phyloP scores from a whole-genome alignment of 1,284 basidiomycete species.

The Bjerkandera adusta region DNA sequence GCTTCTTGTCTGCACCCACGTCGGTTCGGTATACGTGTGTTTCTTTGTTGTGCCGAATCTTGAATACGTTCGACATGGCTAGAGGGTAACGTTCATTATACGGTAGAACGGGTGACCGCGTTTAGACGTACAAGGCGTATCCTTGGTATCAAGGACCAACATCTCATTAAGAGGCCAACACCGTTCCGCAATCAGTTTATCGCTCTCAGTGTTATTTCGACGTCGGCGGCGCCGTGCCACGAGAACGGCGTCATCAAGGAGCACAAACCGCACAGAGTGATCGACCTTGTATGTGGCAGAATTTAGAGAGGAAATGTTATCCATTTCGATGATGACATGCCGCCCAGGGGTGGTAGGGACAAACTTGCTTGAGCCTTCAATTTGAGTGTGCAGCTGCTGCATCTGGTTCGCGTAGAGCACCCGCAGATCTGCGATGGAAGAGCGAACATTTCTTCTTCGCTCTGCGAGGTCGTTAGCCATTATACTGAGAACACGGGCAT shows the following conservation, averaged over 20 bases:
- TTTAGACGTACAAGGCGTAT: constrained; percentile 71
- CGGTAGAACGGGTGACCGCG: background rate
- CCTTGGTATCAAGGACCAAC: constrained; percentile 93
- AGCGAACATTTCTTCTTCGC: constrained; percentile 71
- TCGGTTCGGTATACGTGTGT: constrained; percentile 92
- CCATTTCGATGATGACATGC: constrained; percentile 87
- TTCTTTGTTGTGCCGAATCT: constrained; percentile 92
- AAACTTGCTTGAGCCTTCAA: constrained; percentile 97
- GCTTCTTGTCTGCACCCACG: constrained; percentile 80
- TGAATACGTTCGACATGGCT: constrained; percentile 96
- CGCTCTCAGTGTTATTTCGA: constrained; percentile 42
- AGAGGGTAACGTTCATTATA: background rate
- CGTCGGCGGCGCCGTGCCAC: constrained; percentile 70
- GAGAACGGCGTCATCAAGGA: constrained; percentile 90
- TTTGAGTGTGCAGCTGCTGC: constrained; percentile 85
- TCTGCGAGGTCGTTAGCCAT: constrained; percentile 32
- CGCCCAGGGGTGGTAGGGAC: constrained; percentile 87
- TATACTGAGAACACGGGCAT: background rate
- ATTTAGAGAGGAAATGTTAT: constrained; percentile 84
- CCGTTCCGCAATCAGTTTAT: constrained; percentile 85
- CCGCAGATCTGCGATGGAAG: constrained; percentile 90
- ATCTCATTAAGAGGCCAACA: constrained; percentile 94
- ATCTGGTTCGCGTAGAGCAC: constrained; percentile 94
- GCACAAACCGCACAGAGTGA: constrained; percentile 84
- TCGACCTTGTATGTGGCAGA: constrained; percentile 94